Percentiles rank a stretch among this genome's conserved stretches.
Conservation (phyloP, 1,139 yeast species). For the Scheffersomyces quercinus region DNA sequence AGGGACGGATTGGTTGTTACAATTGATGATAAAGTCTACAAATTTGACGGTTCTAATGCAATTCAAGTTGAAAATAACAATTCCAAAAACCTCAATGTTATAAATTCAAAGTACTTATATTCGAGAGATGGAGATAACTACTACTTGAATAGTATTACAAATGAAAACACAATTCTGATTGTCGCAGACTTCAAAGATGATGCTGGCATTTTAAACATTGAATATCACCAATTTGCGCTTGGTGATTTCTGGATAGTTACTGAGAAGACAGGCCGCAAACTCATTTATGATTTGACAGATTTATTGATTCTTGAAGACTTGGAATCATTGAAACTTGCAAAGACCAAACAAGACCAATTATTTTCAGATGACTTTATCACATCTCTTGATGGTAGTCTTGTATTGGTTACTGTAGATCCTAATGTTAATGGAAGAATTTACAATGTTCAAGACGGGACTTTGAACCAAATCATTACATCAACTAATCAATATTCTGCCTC, state of each 20-base stretch:
- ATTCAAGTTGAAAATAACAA: constrained; percentile 1
- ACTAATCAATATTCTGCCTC: constrained; percentile 6
- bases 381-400: constrained; percentile 6
- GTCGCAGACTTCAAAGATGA: not conserved
- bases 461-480: constrained; percentile 4
- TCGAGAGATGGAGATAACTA: constrained; percentile 1
- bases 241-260: constrained; percentile 18
- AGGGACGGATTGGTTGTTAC: constrained; percentile 21
- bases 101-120: constrained; percentile 9
- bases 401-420: constrained; percentile 7
- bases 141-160: constrained; percentile 7
- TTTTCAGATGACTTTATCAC: constrained; percentile 7
- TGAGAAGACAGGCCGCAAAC: constrained; percentile 11
- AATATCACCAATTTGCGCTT: constrained; percentile 15
- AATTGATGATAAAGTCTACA: constrained; percentile 17
- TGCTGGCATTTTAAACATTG: constrained; percentile 3
- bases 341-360: constrained; percentile 3
- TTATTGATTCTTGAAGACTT: constrained; percentile 24
- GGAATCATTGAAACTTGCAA: constrained; percentile 14
- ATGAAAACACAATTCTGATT: constrained; percentile 1
- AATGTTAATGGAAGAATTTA: constrained; percentile 8
- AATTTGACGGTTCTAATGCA: constrained; percentile 6
- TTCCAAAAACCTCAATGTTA: constrained; percentile 2
- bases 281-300: constrained; percentile 31
- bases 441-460: constrained; percentile 12